phyloP scores from a whole-genome alignment of 1,284 basidiomycete species.

The Phellopilus nigrolimitatus region DNA sequence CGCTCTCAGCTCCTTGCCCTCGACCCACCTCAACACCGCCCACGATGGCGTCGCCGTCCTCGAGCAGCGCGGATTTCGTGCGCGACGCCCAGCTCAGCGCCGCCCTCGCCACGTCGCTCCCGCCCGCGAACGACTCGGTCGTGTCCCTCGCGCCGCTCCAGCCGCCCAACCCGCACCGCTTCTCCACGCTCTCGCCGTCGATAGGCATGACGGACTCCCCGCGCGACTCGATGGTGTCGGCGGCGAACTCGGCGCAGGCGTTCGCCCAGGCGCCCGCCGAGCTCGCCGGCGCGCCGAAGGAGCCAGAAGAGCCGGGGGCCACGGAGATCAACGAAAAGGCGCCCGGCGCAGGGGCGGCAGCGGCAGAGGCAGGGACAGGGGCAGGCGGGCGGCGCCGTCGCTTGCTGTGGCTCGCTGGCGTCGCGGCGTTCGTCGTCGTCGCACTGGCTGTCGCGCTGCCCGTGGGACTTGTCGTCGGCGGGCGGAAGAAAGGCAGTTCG shows the following conservation, averaged over 20 bases:
- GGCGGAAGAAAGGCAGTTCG: conserved; percentile 2
- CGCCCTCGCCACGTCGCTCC: conserved; percentile 1
- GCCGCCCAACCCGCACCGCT: conserved; percentile 16
- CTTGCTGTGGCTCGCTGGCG: conserved; percentile 2
- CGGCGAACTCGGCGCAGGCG: background rate
- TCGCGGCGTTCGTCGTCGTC: conserved; percentile 10
- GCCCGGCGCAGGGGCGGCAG: background rate
- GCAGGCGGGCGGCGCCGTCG: background rate
- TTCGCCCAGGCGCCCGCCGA: background rate
- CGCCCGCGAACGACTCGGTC: background rate
- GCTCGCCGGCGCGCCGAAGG: background rate
- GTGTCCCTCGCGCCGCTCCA: conserved; percentile 1
- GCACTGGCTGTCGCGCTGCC: conserved; percentile 18
- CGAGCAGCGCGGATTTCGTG: background rate
- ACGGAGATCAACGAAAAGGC: background rate
- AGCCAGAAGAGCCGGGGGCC: background rate
- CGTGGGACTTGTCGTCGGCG: conserved; percentile 10
- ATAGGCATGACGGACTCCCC: conserved; percentile 12
- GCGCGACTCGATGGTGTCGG: conserved; percentile 12
- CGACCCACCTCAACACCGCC: background rate
- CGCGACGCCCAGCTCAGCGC: background rate
- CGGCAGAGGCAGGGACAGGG: background rate
- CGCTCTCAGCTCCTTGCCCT: too few species aligned
- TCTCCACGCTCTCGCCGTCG: conserved; percentile 7
- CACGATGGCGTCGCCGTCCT: background rate